Conservation (phyloP, 1,284 basidiomycete species). For the Taiwanofungus camphoratus region DNA sequence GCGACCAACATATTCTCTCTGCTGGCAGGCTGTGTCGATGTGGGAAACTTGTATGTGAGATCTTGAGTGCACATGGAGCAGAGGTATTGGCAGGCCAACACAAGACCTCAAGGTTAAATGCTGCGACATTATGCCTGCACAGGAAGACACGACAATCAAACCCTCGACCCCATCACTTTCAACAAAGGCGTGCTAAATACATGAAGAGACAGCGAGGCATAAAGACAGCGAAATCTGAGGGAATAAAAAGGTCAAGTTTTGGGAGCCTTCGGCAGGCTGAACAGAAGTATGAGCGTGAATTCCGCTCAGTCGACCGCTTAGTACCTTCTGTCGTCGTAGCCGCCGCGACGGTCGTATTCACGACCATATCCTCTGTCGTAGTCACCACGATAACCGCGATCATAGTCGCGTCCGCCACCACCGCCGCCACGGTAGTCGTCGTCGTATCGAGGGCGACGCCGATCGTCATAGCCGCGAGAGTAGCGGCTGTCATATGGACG, state of each 20-base stretch:
- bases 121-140: no score
- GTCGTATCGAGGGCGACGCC: slow-evolving; percentile 21
- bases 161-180: slow-evolving; percentile 1
- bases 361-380: slow-evolving; percentile 29
- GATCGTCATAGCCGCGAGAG: slow-evolving; percentile 37
- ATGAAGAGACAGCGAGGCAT: slow-evolving; percentile 8
- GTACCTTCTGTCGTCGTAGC: slow-evolving; percentile 42
- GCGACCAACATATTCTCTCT: no score
- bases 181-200: slow-evolving; percentile 4
- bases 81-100: no score
- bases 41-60: no score
- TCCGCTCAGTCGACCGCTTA: slow-evolving; percentile 17
- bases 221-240: slow-evolving; percentile 8
- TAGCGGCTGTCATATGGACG: slow-evolving; percentile 79
- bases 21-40: no score
- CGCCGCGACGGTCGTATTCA: slow-evolving; percentile 30
- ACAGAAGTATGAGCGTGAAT: no score
- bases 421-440: slow-evolving; percentile 20
- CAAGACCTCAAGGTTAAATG: no score
- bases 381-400: slow-evolving; percentile 32
- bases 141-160: neutral
- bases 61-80: no score
- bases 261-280: neutral
- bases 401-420: slow-evolving; percentile 32
- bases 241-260: slow-evolving; percentile 5